Conservation (phyloP, 2,329 filamentous ascomycete genomes). For the Ophiognomonia clavigignenti-juglandacearum region DNA sequence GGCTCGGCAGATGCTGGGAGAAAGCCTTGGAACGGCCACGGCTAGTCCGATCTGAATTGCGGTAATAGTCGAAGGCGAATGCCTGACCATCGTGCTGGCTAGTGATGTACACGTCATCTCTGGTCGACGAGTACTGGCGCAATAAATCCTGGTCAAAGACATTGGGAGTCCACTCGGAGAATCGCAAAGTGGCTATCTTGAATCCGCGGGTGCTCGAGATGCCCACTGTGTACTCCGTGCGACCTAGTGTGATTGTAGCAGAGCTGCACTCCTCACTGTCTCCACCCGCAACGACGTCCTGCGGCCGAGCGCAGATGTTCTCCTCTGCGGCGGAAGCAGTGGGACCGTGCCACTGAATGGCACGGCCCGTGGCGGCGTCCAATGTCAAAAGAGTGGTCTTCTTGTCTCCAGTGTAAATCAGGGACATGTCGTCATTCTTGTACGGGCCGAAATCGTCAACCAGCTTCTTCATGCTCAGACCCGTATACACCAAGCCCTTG, state of each 20-base stretch:
- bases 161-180: conserved; percentile 93
- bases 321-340: conserved; percentile 63
- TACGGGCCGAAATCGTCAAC: conserved; percentile 81
- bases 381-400: conserved; percentile 85
- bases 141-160: conserved; percentile 84
- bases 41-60: conserved; percentile 29
- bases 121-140: conserved; percentile 71
- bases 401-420: conserved; percentile 89
- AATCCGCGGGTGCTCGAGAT: conserved; percentile 73
- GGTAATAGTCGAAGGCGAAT: conserved; percentile 70
- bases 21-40: conserved; percentile 50
- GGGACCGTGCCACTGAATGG: conserved; percentile 80
- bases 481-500: conserved; percentile 59
- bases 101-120: conserved; percentile 86
- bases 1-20: conserved; percentile 64
- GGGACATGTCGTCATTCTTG: conserved; percentile 66
- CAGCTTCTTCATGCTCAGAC: conserved; percentile 76
- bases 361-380: conserved; percentile 77
- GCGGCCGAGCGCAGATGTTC: conserved; percentile 69
- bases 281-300: conserved; percentile 60
- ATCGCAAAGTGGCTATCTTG: conserved; percentile 82
- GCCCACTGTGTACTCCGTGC: conserved; percentile 83
- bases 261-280: conserved; percentile 73
- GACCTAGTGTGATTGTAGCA: conserved; percentile 76
- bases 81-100: conserved; percentile 80